phyloP scores from a whole-genome alignment of 257 asterid species.

The Fraxinus cuspidata region DNA sequence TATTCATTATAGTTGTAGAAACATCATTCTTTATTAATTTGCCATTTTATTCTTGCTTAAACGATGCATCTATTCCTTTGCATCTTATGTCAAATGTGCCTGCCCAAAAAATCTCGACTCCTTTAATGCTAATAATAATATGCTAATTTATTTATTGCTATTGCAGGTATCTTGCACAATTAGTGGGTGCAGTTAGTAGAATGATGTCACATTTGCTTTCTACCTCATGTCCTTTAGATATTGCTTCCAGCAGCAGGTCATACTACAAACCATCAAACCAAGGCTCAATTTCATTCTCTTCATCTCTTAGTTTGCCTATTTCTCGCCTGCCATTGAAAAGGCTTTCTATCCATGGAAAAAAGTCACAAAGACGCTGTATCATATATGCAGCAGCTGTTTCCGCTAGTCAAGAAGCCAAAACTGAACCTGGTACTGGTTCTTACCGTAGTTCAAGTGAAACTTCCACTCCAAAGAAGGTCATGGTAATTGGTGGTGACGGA shows the following conservation, averaged over 20 bases:
- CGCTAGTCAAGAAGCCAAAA: constrained; percentile 50
- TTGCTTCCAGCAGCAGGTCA: constrained; percentile 39
- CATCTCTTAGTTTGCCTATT: constrained; percentile 33
- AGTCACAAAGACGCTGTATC: constrained; percentile 30
- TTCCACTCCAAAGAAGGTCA: constrained; percentile 55
- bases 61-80: not conserved
- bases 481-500: constrained; percentile 98
- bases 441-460: constrained; percentile 35
- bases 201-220: constrained; percentile 72
- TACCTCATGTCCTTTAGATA: constrained; percentile 52
- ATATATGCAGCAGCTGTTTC: constrained; percentile 55
- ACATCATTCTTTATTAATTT: not conserved
- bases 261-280: constrained; percentile 32
- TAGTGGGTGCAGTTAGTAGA: constrained; percentile 8
- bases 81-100: not conserved
- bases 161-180: constrained; percentile 37
- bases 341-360: constrained; percentile 20
- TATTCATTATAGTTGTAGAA: not conserved
- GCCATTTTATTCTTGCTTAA: not conserved
- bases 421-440: constrained; percentile 40
- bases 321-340: constrained; percentile 32
- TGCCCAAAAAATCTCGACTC: not conserved
- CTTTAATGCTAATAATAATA: not conserved
- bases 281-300: constrained; percentile 31
- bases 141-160: not conserved